Evolutionary conservation across 768 basidiomycete species (phyloP).

Genomic region (Suillus bovinus): DNA sequence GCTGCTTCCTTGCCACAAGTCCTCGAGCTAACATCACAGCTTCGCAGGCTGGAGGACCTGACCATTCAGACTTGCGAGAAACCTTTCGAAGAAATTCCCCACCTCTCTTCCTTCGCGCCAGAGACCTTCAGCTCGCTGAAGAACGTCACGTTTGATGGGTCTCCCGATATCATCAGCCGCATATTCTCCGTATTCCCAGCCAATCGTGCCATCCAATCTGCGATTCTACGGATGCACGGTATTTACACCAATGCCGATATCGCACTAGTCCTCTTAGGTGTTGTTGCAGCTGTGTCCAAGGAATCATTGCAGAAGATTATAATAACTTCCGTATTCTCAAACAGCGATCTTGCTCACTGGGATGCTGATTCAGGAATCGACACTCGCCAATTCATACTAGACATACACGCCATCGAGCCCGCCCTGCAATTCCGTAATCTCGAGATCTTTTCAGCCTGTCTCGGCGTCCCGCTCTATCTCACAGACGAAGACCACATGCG

Average conservation of each 20-base stretch:
- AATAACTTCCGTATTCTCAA: slow-evolving; percentile 1
- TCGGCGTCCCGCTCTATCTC: slow-evolving; percentile 6
- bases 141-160: neutral
- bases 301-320: neutral
- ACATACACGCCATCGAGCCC: slow-evolving; percentile 3
- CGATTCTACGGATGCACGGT: neutral
- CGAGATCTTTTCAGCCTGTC: slow-evolving; percentile 2
- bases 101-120: neutral
- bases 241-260: neutral
- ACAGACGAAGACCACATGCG: slow-evolving; percentile 1
- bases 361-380: neutral
- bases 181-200: neutral
- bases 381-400: slow-evolving; percentile 1
- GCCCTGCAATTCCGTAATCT: slow-evolving; percentile 1
- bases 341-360: neutral
- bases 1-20: neutral
- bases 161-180: neutral
- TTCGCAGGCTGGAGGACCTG: neutral
- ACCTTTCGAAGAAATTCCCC: slow-evolving; percentile 3
- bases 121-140: neutral
- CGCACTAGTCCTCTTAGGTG: neutral
- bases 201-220: neutral
- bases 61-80: neutral
- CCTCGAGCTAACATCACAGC: neutral
- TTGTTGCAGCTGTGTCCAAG: neutral